Evolutionary conservation across 495 filamentous ascomycete species (phyloP), one percentile per base, ranked within the genome.

Genomic region (Podospora pseudoanserina): DNA sequence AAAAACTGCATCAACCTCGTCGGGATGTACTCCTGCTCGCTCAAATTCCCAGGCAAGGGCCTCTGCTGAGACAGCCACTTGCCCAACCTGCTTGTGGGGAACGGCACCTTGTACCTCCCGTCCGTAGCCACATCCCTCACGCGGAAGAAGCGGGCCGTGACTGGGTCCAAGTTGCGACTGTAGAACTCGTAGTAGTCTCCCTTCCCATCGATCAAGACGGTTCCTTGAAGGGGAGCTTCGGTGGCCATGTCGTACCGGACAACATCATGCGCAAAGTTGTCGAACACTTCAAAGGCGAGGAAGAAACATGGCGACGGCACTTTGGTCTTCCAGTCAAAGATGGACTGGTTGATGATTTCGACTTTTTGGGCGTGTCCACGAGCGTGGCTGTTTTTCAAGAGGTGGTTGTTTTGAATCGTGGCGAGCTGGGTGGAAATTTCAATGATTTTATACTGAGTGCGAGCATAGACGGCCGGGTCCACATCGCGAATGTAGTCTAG

Each of bases 121-220:
- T 71, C 77, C 0, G 85, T 86, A 18, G 86, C 85, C 16, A 81
- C 80, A 72, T 93, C 84, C 11, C 96, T 88, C 32, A 97, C 87
- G 20, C 88, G 85, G 32, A 99, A 77, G 82, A 91, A 98, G 6
- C 94, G 88, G 30, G 87, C 83, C 0, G 91, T 94, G 5, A 96
- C 83, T 2, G 94, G 92, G 72, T 98, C 95, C 13, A 97, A 83
- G 0, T 84, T 75, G 4, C 85, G 87, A 16, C 84, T 84, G 85
- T 97, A 98, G 80, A 93, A 97, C 76, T 97, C 94, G 81, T 89
- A 92, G 78, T 98, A 97, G 67, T 98, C 94, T 73, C 94, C 94
- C n/a, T 85, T 73, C 11, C 79, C 80, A 74, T 96, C 92, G 78
- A 98, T 92, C 26, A 98, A 80, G 13, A 97, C 95, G 54, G 85